Evolutionary conservation across 1,284 basidiomycete genomes (phyloP).

Genomic region (Kwoniella shivajii): DNA sequence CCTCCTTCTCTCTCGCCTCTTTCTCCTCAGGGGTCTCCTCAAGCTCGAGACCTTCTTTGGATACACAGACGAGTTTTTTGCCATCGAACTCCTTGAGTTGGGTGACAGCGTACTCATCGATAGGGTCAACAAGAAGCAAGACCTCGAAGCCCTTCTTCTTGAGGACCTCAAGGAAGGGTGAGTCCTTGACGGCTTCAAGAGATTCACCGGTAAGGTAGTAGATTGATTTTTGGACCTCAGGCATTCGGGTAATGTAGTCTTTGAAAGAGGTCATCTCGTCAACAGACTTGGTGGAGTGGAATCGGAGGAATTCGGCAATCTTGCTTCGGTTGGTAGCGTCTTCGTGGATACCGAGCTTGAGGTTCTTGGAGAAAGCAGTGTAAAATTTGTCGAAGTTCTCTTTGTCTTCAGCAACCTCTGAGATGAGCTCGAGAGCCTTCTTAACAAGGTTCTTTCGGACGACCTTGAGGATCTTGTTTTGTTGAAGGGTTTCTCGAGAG

Average conservation of each 20-base stretch:
- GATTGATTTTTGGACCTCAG: constrained; percentile 97
- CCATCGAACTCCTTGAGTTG: constrained; percentile 99
- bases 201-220: constrained; percentile 99
- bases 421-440: constrained; percentile 94
- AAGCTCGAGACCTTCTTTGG: constrained; percentile 98
- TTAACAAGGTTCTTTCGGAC: constrained; percentile 89
- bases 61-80: constrained; percentile 97
- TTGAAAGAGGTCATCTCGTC: constrained; percentile 96
- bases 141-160: constrained; percentile 99
- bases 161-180: constrained; percentile 98
- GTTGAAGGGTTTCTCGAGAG: constrained; percentile 99
- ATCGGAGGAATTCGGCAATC: constrained; percentile 98
- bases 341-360: constrained; percentile 99
- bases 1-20: constrained; percentile 84
- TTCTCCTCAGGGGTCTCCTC: constrained; percentile 99
- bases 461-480: constrained; percentile 99
- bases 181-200: constrained; percentile 85
- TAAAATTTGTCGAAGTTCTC: constrained; percentile 99
- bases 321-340: constrained; percentile 98
- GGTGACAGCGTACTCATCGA: constrained; percentile 95
- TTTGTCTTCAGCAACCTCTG: constrained; percentile 99
- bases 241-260: constrained; percentile 99
- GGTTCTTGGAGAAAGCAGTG: constrained; percentile 89
- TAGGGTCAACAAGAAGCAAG: constrained; percentile 95
- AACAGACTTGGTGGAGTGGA: constrained; percentile 92